A percentile compares a stretch with the other conserved stretches of the same genome.
Evolutionary conservation across 441 rosid species (phyloP).

Genomic region (Croton setiger): DNA sequence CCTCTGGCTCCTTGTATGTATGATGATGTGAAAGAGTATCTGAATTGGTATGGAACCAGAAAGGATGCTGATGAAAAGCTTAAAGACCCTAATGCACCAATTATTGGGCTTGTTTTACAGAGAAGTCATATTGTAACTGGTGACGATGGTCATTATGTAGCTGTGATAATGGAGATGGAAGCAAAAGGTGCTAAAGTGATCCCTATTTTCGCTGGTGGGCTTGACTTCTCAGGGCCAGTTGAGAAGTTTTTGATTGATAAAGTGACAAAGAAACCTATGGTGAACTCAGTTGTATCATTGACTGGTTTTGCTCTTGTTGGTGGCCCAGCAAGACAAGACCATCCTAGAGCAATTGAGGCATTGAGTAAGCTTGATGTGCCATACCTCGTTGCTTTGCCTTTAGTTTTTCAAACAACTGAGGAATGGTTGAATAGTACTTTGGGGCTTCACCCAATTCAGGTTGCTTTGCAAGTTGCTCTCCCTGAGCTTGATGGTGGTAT

Average conservation of each 20-base stretch:
- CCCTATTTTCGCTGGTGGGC: conserved; percentile 92
- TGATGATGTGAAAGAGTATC: conserved; percentile 92
- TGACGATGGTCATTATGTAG: conserved; percentile 94
- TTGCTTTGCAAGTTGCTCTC: conserved; percentile 97
- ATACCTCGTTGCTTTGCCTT: conserved; percentile 85
- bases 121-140: conserved; percentile 99
- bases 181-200: conserved; percentile 97
- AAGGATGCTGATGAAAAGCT: conserved; percentile 74
- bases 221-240: conserved; percentile 92
- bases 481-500: conserved; percentile 99
- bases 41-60: conserved; percentile 93
- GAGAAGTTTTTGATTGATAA: conserved; percentile 79
- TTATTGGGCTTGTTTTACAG: conserved; percentile 81
- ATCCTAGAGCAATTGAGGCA: conserved; percentile 93
- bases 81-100: conserved; percentile 61
- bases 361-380: conserved; percentile 92
- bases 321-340: conserved; percentile 99
- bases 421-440: conserved; percentile 96
- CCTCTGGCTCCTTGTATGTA: conserved; percentile 95
- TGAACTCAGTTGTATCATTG: conserved; percentile 75
- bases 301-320: conserved; percentile 99
- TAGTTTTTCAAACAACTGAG: conserved; percentile 98
- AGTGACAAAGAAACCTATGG: conserved; percentile 56
- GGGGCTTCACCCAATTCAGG: conserved; percentile 98
- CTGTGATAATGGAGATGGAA: conserved; percentile 98